Base-by-base conservation (phyloP, 1,139 yeast genomes). In the Zygoascus hellenicus region DNA sequence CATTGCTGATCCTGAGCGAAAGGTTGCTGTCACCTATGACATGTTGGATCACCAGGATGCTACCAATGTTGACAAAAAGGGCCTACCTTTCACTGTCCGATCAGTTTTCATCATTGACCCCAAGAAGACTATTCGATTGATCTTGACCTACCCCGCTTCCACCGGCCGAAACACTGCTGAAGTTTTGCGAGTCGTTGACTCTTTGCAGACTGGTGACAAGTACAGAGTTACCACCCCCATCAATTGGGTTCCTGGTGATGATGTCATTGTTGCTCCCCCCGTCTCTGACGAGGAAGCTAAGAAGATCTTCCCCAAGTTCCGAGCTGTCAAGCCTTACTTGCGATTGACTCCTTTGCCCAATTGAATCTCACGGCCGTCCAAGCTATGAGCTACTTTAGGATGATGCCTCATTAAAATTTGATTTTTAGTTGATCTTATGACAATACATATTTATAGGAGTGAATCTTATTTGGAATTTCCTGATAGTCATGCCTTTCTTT, bases 131-230 rank as follows among this genome's bases (percentile, higher is more conserved):
- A 75, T 85, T 58, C 76, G 95, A 64, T 74, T 85, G 61, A 81
- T 78, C 53, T 70, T 85, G 66, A 69, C 89, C 36, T 86, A 86
- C 71, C 95, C 95, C 45, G 89, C 94, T 49, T 81, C 90, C 32
- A 81, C 88, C 42, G 95, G 95, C 59, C 78, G 95, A 71, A 85
- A 85, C 77, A 81, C 94, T 42, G 92, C 94, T 53, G 95, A 85
- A 69, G 85, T 85, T 34, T 75, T 85, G 62, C 77, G 95, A 67
- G 88, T 82, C 44, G 72, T 85, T 54, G 95, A 86, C 67, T 82
- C 92, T 44, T 75, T 86, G 59, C 94, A 85, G 71, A 72, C 78
- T 48, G 82, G 85, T 59, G 94, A 85, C 67, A 75, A 74, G 64
- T 65, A 81, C 70, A 77, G 83, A 59, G 70, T 85, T 57, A 83